Base-by-base conservation (phyloP, 768 basidiomycete species). In the Daedalea quercina region DNA sequence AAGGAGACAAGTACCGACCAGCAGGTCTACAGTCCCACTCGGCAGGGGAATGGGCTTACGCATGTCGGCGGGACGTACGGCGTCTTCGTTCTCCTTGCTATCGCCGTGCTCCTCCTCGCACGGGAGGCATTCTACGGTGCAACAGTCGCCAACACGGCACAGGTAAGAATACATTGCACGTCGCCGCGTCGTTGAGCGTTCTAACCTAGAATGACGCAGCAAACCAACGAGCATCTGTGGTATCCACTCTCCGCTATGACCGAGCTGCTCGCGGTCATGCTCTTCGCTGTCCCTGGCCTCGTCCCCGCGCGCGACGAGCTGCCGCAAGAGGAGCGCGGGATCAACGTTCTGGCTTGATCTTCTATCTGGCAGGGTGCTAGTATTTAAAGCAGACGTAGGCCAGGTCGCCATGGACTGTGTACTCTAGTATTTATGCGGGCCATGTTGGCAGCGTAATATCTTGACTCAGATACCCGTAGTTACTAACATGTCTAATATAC, bases 81-180 rank as follows among this genome's bases (percentile, higher is more conserved):
- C 40, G 22, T 56, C 15, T 12, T 51, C 49, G 41, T 62, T 24
- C 50, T 63, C 2, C 44, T 54, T 23, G 57, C 25, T 33, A 60
- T 58, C 40, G 42, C 57, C n/a, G 19, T 55, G 22, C 47, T 60
- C 20, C 51, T 61, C 44, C 50, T 61, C 33, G 34, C 47, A 2
- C 62, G 62, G 28, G 62, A 63, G 40, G 53, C 57, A 9, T 63
- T 61, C 54, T 56, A 55, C 45, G 56, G 52, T 8, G 57, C 56
- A 3, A 63, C 62, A 1, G 19, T 31, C 15, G 47, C 43, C 43
- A 53, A 59, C 47, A 12, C 25, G 12, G 20, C 35, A 3, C 37
- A 53, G 56, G 59, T 60, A n/a, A 11, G 44, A 4, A n/a, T n/a
- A n/a, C n/a, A n/a, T n/a, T 40, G 19, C n/a, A 13, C 46, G 15